Evolutionary conservation across 495 filamentous ascomycete genomes (phyloP), one percentile per base, ranked within the genome.

Genomic region (Penicillium roqueforti): DNA sequence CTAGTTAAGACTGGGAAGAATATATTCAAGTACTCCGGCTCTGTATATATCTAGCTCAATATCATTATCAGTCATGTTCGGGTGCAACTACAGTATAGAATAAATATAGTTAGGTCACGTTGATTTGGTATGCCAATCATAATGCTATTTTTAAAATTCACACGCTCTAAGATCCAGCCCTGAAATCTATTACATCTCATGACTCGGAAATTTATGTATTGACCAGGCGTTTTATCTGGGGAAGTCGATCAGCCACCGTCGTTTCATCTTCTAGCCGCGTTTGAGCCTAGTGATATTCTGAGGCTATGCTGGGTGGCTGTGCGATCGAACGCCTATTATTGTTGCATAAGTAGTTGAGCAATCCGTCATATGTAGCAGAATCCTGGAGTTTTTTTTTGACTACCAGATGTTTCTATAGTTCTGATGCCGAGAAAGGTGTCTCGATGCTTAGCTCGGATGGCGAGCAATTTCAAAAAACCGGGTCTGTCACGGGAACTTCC

Each of bases 211-310:
- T 25, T 51, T 43, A 36, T 25, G 43, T 43, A 31, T 25, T 37
- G 47, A 38, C 23, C 20, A 26, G 22, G n/a, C 26, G n/a, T 44
- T 44, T 40, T 52, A 36, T 52, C 50, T 14, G 50, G 50, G 50
- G 50, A 52, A 52, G 44, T 40, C 50, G 50, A 52, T 44, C 28
- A 34, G 49, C 48, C 39, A 28, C 48, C 39, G 38, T 16, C 31
- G 50, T 52, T 52, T 52, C 50, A 52, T 42, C 31, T 20, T 42
- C 48, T 41, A 43, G 50, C 50, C 50, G 40, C 50, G 50, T 52
- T 52, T 44, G 50, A 42, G 18, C 34, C 47, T 40, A 39, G 47
- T 50, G 20, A 50, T 19, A 40, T 50, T 40, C 36, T 8, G n/a
- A 44, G 49, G 29, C 39, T 23, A 51, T 34, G 18, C 20, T 26